phyloP scores from a whole-genome alignment of 768 basidiomycete species.

The Tricholoma flavovirens region DNA sequence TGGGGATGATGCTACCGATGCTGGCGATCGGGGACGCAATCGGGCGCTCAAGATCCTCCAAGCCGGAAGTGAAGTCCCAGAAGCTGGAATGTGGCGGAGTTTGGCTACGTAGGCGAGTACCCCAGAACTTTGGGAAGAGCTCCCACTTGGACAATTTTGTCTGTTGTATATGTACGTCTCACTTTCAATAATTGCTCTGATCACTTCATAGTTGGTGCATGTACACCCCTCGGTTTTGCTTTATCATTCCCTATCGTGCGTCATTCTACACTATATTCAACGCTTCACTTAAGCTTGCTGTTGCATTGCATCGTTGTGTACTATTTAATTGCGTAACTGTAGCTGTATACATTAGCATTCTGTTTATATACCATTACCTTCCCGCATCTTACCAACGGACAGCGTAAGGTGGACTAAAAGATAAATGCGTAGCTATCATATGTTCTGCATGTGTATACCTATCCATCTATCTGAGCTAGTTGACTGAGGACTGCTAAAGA shows the following conservation, averaged over 20 bases:
- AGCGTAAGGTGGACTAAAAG: background rate
- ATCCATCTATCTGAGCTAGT: background rate
- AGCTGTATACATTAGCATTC: slow-evolving; percentile 1
- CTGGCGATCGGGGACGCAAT: slow-evolving; percentile 45
- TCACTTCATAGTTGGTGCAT: slow-evolving; percentile 5
- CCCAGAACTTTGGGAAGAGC: background rate
- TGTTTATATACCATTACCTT: background rate
- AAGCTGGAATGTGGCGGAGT: slow-evolving; percentile 79
- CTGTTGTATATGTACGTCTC: slow-evolving; percentile 15
- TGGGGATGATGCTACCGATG: slow-evolving; percentile 20
- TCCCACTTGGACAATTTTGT: slow-evolving; percentile 4
- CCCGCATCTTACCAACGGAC: background rate
- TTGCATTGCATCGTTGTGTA: background rate
- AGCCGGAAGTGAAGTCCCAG: slow-evolving; percentile 61
- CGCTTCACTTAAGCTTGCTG: background rate
- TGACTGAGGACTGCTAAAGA: background rate
- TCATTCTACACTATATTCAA: background rate
- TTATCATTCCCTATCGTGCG: slow-evolving; percentile 5
- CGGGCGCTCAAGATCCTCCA: slow-evolving; percentile 67
- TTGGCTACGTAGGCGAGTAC: slow-evolving; percentile 35
- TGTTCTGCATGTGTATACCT: background rate
- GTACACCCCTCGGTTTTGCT: slow-evolving; percentile 7
- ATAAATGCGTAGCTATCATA: background rate
- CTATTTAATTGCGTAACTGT: slow-evolving; percentile 1
- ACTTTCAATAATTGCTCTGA: slow-evolving; percentile 18